Percentiles rank a stretch among this genome's conserved stretches.
Conservation (phyloP, 768 basidiomycete genomes). For the Leucocoprinus sp. region DNA sequence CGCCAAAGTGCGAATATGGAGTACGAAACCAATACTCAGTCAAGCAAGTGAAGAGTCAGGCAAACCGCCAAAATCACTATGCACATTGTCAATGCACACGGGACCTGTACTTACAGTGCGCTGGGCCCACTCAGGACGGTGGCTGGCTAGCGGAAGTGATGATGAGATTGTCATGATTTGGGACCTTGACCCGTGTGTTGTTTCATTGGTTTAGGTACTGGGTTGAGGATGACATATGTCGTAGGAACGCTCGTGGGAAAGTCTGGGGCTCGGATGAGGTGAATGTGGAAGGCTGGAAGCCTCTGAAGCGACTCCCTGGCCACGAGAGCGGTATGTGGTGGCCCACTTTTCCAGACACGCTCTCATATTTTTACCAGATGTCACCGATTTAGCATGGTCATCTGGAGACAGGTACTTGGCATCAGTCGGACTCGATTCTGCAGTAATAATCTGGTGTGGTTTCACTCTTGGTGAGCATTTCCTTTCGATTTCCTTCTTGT, state of each 20-base stretch:
- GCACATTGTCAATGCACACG: conserved; percentile 88
- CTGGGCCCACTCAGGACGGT: conserved; percentile 91
- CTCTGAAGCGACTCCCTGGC: conserved; percentile 82
- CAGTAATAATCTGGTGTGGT: conserved; percentile 91
- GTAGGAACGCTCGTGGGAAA: conserved; percentile 71
- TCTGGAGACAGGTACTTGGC: conserved; percentile 89
- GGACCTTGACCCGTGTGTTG: conserved; percentile 89
- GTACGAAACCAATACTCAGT: conserved; percentile 89
- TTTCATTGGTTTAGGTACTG: background rate
- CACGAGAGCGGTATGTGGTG: conserved; percentile 79
- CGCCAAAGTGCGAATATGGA: conserved; percentile 95
- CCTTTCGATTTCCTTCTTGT: background rate
- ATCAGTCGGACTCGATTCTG: conserved; percentile 88
- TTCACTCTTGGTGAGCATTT: conserved; percentile 56
- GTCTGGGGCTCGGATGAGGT: conserved; percentile 94
- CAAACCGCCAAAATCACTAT: conserved; percentile 77
- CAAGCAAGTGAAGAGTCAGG: conserved; percentile 56
- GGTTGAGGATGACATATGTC: background rate
- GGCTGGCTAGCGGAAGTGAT: conserved; percentile 94
- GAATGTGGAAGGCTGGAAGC: conserved; percentile 97
- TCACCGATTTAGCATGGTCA: conserved; percentile 93
- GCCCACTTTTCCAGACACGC: background rate
- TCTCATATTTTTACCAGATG: conserved; percentile 45
- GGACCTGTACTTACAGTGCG: conserved; percentile 87
- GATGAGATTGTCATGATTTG: conserved; percentile 95